A percentile compares a stretch with the other conserved stretches of the same genome.
phyloP scores from a whole-genome alignment of 805 yeast genomes.

The Peterozyma toletana region DNA sequence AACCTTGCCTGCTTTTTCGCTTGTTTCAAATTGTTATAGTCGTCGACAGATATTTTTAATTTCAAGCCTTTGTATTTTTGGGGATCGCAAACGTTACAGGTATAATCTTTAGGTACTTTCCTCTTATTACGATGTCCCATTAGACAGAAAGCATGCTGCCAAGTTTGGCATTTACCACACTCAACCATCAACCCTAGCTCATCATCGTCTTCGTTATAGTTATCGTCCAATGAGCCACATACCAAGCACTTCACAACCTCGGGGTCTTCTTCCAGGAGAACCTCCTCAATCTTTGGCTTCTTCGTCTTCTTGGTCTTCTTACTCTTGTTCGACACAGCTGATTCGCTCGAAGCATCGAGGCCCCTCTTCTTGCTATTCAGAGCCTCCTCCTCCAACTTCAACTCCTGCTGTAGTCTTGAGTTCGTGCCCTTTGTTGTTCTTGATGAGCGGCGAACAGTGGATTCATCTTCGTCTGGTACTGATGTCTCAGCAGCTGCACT shows the following conservation, averaged over 20 bases:
- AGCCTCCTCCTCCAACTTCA: constrained; percentile 20
- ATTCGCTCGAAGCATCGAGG: constrained; percentile 7
- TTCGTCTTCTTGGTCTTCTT: constrained; percentile 9
- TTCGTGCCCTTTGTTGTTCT: constrained; percentile 36
- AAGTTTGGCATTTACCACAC: constrained; percentile 59
- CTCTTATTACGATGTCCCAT: constrained; percentile 32
- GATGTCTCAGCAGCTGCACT: neutral
- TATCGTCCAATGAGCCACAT: constrained; percentile 53
- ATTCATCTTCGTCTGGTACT: constrained; percentile 10
- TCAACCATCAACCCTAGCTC: constrained; percentile 51
- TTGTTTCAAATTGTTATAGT: constrained; percentile 10
- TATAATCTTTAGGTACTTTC: constrained; percentile 38
- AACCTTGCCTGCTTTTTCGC: neutral
- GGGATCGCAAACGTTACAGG: constrained; percentile 50
- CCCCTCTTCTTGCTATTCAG: constrained; percentile 9
- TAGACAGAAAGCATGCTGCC: constrained; percentile 69
- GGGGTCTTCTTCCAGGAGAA: constrained; percentile 18
- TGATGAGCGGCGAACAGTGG: constrained; percentile 29
- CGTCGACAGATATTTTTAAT: constrained; percentile 21
- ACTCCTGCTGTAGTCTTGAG: constrained; percentile 17
- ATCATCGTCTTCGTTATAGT: constrained; percentile 52
- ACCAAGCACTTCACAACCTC: constrained; percentile 51
- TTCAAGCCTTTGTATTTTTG: constrained; percentile 25
- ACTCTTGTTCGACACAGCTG: constrained; percentile 4
- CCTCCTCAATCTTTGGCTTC: constrained; percentile 15